A percentile compares a stretch with the other conserved stretches of the same genome.
Evolutionary conservation across 257 asterid species (phyloP).

Genomic region (Craterostigma plantagineum): DNA sequence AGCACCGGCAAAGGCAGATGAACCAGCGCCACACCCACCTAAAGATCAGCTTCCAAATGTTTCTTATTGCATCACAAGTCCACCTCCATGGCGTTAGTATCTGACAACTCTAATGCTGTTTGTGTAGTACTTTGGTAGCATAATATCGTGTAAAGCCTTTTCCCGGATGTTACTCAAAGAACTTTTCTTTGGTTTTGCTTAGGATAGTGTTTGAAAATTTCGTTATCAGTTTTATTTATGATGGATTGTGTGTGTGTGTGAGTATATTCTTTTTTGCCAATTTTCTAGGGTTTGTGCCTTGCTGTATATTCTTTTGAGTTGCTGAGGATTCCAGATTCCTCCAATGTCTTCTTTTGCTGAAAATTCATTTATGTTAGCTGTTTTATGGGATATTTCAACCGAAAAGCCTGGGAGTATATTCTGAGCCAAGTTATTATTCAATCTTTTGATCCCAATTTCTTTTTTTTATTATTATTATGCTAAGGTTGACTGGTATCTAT

Average conservation of each 20-base stretch:
- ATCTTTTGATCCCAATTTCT: constrained; percentile 5
- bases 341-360: too few species aligned
- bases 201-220: too few species aligned
- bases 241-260: too few species aligned
- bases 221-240: too few species aligned
- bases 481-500: constrained; percentile 12
- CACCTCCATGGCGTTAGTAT: constrained; percentile 92
- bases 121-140: not conserved
- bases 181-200: not conserved
- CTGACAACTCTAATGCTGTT: not conserved
- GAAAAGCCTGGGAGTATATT: constrained; percentile 17
- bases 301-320: too few species aligned
- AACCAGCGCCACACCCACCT: constrained; percentile 60
- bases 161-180: constrained; percentile 3
- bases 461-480: constrained; percentile 3
- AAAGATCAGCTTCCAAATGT: constrained; percentile 81
- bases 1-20: constrained; percentile 35
- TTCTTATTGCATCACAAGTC: constrained; percentile 87
- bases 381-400: too few species aligned
- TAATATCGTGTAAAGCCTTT: not conserved
- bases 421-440: constrained; percentile 5
- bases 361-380: too few species aligned
- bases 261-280: too few species aligned
- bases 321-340: too few species aligned
- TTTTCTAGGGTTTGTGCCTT: too few species aligned